A percentile compares a stretch with the other conserved stretches of the same genome.
Conservation (phyloP, 1,284 basidiomycete species). For the Trichosporon sp. region DNA sequence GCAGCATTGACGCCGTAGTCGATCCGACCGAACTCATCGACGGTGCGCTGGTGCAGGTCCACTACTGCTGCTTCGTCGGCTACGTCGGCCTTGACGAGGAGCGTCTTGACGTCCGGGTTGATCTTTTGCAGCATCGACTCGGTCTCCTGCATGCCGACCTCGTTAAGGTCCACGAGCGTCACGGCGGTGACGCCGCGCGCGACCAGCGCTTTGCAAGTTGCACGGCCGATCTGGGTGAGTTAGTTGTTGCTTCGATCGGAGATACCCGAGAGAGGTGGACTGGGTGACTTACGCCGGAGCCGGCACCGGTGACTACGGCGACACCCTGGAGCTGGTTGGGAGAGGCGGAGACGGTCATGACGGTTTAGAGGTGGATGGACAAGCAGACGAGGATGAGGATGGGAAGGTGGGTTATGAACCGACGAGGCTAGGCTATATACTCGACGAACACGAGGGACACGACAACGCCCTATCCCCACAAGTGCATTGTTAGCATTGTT, state of each 20-base stretch:
- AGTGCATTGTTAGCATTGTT: not conserved
- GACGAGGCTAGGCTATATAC: not conserved
- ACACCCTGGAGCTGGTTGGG: conserved; percentile 14
- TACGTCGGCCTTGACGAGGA: conserved; percentile 7
- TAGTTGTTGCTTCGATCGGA: not conserved
- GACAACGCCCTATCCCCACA: too few species aligned
- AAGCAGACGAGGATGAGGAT: not conserved
- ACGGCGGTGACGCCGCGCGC: conserved; percentile 5
- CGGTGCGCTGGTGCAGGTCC: not conserved
- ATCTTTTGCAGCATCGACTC: not conserved
- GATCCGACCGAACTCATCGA: conserved; percentile 21
- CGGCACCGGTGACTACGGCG: conserved; percentile 22
- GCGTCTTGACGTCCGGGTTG: conserved; percentile 5
- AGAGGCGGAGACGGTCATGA: not conserved
- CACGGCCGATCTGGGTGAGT: conserved; percentile 13
- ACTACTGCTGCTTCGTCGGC: not conserved
- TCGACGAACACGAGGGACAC: not conserved
- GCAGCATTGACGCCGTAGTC: conserved; percentile 37
- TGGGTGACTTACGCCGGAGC: conserved; percentile 18
- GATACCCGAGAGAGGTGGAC: not conserved
- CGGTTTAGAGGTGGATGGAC: not conserved
- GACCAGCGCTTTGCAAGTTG: conserved; percentile 10
- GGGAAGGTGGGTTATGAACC: not conserved
- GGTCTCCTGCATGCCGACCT: not conserved
- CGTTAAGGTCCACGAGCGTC: conserved; percentile 2